A percentile compares a stretch with the other conserved stretches of the same genome.
These are phyloP conservation scores for Backusella mclennaniae DNA, from an alignment of 192 early-diverging fungal species.

Conservation along the genomic window DNA sequence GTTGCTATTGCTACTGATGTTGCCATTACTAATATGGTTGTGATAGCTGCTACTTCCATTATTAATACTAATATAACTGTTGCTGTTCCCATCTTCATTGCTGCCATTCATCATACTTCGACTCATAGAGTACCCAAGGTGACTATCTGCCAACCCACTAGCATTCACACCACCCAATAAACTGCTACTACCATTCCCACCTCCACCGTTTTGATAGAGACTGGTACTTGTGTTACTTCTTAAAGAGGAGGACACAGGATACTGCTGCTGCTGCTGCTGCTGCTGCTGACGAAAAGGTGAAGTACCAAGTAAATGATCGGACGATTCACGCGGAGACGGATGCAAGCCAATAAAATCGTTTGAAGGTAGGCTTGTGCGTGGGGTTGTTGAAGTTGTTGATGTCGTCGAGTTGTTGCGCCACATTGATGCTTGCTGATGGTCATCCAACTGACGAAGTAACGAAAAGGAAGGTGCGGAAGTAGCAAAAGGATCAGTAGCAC, in stretches of 20 bases:
- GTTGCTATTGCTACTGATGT: background rate
- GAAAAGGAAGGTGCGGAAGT: constrained; percentile 10
- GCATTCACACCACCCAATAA: background rate
- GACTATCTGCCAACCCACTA: background rate
- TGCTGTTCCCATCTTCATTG: background rate
- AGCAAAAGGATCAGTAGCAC: background rate
- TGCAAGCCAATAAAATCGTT: constrained; percentile 15
- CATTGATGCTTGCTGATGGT: background rate
- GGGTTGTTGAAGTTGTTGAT: background rate
- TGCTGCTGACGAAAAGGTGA: constrained; percentile 9
- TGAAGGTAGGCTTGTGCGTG: background rate
- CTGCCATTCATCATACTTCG: background rate
- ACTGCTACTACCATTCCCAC: background rate
- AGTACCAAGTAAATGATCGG: constrained; percentile 8
- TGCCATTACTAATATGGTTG: background rate
- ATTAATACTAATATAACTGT: background rate
- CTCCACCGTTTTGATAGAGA: background rate
- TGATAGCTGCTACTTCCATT: background rate
- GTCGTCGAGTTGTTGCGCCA: background rate
- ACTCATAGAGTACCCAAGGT: background rate
- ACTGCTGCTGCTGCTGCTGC: background rate
- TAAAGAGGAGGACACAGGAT: constrained; percentile 6
- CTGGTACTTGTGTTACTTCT: background rate
- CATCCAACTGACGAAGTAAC: constrained; percentile 1
- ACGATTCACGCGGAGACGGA: constrained; percentile 13